Evolutionary conservation across 2,329 filamentous ascomycete genomes (phyloP).

Genomic region (Macrophomina tecta): DNA sequence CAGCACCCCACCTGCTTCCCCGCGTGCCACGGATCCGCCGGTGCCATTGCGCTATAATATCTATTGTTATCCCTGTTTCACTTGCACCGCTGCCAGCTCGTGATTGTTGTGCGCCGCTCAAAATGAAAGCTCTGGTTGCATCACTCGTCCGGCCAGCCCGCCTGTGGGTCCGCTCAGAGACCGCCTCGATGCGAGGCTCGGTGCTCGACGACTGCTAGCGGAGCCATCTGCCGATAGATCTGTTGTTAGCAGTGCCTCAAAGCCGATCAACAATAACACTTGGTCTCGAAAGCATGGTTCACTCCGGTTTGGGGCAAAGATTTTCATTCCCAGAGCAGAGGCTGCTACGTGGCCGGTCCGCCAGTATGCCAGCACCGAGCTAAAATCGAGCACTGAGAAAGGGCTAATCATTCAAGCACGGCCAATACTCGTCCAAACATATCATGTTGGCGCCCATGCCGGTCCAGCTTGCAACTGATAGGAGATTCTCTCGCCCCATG

Average conservation of each 20-base stretch:
- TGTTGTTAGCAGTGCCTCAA: neutral
- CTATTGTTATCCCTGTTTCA: neutral
- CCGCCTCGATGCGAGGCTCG: neutral
- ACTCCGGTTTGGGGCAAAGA: neutral
- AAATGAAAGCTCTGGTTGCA: too few species aligned
- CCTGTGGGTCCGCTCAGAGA: too few species aligned
- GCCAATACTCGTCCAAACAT: too few species aligned
- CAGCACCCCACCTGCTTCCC: neutral
- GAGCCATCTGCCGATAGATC: neutral
- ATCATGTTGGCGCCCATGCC: too few species aligned
- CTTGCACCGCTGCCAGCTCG: neutral
- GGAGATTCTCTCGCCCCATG: too few species aligned
- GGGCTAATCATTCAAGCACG: too few species aligned
- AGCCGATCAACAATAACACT: neutral
- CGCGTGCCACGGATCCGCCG: constrained; percentile 8
- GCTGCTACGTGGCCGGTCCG: neutral
- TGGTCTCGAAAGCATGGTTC: neutral
- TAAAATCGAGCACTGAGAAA: too few species aligned
- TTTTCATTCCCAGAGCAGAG: neutral
- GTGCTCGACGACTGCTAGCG: neutral
- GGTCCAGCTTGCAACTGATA: too few species aligned
- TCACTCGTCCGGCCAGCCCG: too few species aligned
- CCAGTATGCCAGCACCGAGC: too few species aligned
- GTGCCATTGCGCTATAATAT: neutral
- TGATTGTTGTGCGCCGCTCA: too few species aligned